phyloP scores from a whole-genome alignment of 768 basidiomycete species.

The Lyophyllum decastes region DNA sequence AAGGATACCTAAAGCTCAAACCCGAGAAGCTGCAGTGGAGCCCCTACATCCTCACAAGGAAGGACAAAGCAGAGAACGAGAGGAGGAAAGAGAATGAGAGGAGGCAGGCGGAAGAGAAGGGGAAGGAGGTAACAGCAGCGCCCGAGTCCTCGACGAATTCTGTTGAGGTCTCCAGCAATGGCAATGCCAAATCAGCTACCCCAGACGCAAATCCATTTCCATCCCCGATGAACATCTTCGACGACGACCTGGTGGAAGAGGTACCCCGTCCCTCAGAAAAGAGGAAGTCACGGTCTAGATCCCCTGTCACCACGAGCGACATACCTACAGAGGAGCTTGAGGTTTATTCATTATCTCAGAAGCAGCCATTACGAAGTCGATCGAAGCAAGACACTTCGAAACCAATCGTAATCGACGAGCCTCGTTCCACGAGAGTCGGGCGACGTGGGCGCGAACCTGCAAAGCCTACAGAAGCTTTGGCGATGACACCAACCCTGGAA shows the following conservation, averaged over 20 bases:
- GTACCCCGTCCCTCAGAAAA: slow-evolving; percentile 13
- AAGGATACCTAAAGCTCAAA: slow-evolving; percentile 74
- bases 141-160: slow-evolving; percentile 1
- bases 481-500: slow-evolving; percentile 1
- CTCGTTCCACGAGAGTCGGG: slow-evolving; percentile 13
- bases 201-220: slow-evolving; percentile 7
- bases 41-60: slow-evolving; percentile 63
- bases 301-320: neutral
- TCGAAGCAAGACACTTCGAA: slow-evolving; percentile 10
- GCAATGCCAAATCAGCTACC: neutral
- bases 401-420: slow-evolving; percentile 1
- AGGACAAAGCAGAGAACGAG: slow-evolving; percentile 18
- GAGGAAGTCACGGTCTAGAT: slow-evolving; percentile 11
- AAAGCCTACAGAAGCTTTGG: slow-evolving; percentile 9
- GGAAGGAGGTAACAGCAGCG: slow-evolving; percentile 6
- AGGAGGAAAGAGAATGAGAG: slow-evolving; percentile 15
- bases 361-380: slow-evolving; percentile 10
- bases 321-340: neutral
- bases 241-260: slow-evolving; percentile 22
- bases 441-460: slow-evolving; percentile 7
- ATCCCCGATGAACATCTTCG: slow-evolving; percentile 22
- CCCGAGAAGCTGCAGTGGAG: slow-evolving; percentile 94
- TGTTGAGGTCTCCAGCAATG: neutral
- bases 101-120: slow-evolving; percentile 5
- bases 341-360: slow-evolving; percentile 6